These are phyloP conservation scores for Pseudogymnoascus sp. DNA, from an alignment of 2,329 filamentous ascomycete species.

Conservation along the genomic window DNA sequence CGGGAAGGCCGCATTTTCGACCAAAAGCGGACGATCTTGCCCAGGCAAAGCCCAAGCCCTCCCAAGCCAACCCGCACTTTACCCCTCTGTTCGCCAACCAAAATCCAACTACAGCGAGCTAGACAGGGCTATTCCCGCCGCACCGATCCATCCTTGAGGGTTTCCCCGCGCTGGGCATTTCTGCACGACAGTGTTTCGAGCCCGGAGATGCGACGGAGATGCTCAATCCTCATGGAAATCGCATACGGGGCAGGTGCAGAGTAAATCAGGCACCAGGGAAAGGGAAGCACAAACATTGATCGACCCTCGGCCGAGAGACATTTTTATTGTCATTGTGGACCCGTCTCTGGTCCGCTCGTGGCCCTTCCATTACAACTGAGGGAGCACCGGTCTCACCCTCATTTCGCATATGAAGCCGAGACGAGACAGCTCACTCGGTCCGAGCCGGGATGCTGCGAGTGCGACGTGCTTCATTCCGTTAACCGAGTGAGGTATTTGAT, in stretches of 20 bases:
- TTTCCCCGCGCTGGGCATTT: not conserved
- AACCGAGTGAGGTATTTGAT: not conserved
- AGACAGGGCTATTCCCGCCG: conserved; percentile 1
- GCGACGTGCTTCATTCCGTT: conserved; percentile 6
- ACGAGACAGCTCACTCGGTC: not conserved
- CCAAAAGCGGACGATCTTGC: not conserved
- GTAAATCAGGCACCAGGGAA: not conserved
- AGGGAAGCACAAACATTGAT: not conserved
- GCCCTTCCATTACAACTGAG: not conserved
- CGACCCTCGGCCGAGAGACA: not conserved
- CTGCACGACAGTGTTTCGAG: not conserved
- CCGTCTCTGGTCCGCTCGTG: not conserved
- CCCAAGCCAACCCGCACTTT: conserved; percentile 1
- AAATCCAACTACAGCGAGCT: not conserved
- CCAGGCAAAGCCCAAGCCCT: not conserved
- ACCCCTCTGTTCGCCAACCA: conserved; percentile 1
- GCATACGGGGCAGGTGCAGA: not conserved
- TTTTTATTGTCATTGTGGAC: not conserved
- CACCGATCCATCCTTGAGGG: not conserved
- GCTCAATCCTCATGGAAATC: not conserved
- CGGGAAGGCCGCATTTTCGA: not conserved
- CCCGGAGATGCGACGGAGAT: not conserved
- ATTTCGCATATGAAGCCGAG: conserved; percentile 5
- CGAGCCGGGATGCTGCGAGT: not conserved
- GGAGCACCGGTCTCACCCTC: not conserved